Conservation (phyloP, 2,329 filamentous ascomycete genomes). For the Cladosporium cucumerinum region DNA sequence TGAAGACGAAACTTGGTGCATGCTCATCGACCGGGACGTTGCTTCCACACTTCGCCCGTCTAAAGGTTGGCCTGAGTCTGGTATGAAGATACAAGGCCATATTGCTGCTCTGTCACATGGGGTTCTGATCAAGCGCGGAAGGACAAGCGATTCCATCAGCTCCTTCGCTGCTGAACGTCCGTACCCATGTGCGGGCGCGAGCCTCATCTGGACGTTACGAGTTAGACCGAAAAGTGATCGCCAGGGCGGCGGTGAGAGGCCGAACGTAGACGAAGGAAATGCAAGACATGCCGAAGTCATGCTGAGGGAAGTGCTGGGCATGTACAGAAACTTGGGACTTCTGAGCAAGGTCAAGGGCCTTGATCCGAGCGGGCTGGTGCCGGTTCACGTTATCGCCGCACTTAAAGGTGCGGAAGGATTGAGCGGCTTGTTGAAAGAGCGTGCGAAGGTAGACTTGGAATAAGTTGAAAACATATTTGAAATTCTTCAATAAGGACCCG, state of each 20-base stretch:
- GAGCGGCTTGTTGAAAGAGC: conserved; percentile 26
- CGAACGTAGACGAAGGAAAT: conserved; percentile 31
- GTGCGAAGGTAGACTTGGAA: background rate
- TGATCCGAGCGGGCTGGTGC: conserved; percentile 53
- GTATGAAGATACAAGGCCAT: background rate
- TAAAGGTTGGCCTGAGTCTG: background rate
- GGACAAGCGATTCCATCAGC: conserved; percentile 9
- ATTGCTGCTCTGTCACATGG: conserved; percentile 41
- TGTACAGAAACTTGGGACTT: conserved; percentile 66
- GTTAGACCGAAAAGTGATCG: conserved; percentile 36
- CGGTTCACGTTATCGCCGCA: conserved; percentile 73
- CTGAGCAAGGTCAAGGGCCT: conserved; percentile 64
- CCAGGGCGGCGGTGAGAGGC: background rate
- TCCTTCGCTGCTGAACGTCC: background rate
- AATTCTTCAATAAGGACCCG: background rate
- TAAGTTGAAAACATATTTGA: background rate
- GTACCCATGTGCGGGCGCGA: conserved; percentile 38
- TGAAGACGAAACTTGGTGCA: conserved; percentile 73
- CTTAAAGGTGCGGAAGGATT: conserved; percentile 66
- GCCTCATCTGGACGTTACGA: conserved; percentile 46
- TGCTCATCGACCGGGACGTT: conserved; percentile 51
- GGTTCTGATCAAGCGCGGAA: conserved; percentile 42
- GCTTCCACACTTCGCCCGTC: conserved; percentile 27
- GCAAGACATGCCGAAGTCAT: conserved; percentile 54
- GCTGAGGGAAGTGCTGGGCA: conserved; percentile 65